Evolutionary conservation across 306 rosid genomes (phyloP).

Genomic region (Pterocarpus santalinus): DNA sequence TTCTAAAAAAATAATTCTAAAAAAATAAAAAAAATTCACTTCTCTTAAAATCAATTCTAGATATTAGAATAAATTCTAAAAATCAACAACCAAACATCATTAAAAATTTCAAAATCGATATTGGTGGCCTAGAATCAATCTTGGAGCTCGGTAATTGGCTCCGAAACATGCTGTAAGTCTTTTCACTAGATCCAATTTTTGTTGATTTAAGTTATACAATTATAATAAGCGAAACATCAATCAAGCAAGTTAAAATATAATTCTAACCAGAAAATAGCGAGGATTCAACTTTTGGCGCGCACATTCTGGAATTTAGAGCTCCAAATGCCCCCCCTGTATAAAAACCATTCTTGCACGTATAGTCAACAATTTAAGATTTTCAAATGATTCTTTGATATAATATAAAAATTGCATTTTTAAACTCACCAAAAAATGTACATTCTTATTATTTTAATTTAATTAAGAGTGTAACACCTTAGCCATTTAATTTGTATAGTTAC

Average conservation of each 20-base stretch:
- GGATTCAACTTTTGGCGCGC: neutral
- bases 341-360: neutral
- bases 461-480: neutral
- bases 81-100: too few relatives aligned
- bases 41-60: too few relatives aligned
- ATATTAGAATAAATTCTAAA: too few relatives aligned
- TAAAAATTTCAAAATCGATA: too few relatives aligned
- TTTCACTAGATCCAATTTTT: too few relatives aligned
- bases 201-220: too few relatives aligned
- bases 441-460: neutral
- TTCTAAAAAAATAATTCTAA: too few relatives aligned
- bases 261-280: neutral
- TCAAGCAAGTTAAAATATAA: neutral
- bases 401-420: neutral
- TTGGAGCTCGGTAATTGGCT: too few relatives aligned
- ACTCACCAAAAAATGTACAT: neutral
- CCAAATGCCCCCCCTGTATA: neutral
- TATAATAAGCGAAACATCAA: neutral
- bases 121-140: too few relatives aligned
- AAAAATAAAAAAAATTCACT: too few relatives aligned
- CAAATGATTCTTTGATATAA: neutral
- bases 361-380: neutral
- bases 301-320: neutral
- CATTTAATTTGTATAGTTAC: too few relatives aligned
- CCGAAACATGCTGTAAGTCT: too few relatives aligned